Evolutionary conservation across 768 basidiomycete genomes (phyloP).

Genomic region (Lactarius sp.): DNA sequence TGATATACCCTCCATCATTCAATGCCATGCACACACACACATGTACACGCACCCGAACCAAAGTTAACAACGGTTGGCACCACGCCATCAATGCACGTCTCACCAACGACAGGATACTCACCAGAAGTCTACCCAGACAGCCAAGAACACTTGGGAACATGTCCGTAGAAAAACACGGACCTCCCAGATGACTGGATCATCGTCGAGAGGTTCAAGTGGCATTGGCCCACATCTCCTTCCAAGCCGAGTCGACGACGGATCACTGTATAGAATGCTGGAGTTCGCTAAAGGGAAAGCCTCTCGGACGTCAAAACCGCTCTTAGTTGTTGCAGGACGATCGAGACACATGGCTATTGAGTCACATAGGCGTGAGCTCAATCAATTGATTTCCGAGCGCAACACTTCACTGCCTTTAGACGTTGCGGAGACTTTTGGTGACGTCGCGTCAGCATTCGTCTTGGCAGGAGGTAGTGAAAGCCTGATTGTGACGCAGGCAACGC

Average conservation of each 20-base stretch:
- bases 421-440: constrained; percentile 70
- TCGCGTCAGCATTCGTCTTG: constrained; percentile 63
- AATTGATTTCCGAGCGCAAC: constrained; percentile 40
- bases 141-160: too few species aligned
- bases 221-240: constrained; percentile 64
- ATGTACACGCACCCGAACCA: too few species aligned
- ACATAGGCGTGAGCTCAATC: constrained; percentile 53
- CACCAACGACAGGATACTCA: too few species aligned
- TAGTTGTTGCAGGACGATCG: constrained; percentile 71
- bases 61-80: too few species aligned
- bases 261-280: constrained; percentile 53
- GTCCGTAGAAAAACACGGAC: too few species aligned
- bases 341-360: constrained; percentile 59
- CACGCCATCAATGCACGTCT: too few species aligned
- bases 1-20: too few species aligned
- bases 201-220: constrained; percentile 38
- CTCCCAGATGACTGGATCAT: too few species aligned
- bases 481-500: constrained; percentile 50
- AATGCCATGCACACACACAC: too few species aligned
- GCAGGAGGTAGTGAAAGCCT: constrained; percentile 46
- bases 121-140: too few species aligned
- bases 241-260: constrained; percentile 44
- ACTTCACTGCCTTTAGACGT: constrained; percentile 50
- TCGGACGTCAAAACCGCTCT: constrained; percentile 36
- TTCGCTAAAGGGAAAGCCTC: constrained; percentile 32